Conservation (phyloP, 345 rosid genomes). For the Ricinus communis region DNA sequence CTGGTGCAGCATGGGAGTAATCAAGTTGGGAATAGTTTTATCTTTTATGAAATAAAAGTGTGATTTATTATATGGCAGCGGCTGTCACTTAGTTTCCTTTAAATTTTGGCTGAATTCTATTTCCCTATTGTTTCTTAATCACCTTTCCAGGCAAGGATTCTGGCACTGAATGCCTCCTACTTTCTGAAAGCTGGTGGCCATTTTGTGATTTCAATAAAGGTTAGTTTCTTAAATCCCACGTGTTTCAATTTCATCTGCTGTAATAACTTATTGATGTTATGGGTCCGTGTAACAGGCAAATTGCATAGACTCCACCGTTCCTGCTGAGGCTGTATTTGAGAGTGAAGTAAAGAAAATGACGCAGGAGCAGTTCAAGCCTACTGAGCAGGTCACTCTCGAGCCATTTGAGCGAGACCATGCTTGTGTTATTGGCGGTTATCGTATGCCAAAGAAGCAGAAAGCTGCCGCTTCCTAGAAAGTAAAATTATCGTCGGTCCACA, state of each 20-base stretch:
- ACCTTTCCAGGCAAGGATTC: constrained; percentile 72
- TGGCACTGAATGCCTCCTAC: constrained; percentile 81
- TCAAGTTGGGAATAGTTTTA: too few species aligned
- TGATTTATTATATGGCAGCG: too few species aligned
- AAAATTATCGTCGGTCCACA: not conserved
- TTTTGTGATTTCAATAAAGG: constrained; percentile 99
- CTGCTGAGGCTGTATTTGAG: constrained; percentile 81
- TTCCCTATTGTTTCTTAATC: not conserved
- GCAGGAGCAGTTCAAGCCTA: constrained; percentile 83
- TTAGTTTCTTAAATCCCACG: constrained; percentile 22
- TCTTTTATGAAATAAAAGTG: not conserved
- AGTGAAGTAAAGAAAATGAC: constrained; percentile 85
- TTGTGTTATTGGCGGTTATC: constrained; percentile 84
- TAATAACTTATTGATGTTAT: not conserved
- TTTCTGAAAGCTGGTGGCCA: constrained; percentile 94
- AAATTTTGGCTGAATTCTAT: not conserved
- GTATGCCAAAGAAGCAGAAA: constrained; percentile 83
- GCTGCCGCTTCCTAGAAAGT: constrained; percentile 17
- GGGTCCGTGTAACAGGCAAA: constrained; percentile 52
- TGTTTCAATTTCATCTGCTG: not conserved
- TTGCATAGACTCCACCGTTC: constrained; percentile 87
- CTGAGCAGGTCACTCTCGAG: constrained; percentile 88
- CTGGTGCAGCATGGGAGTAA: not conserved
- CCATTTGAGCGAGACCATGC: constrained; percentile 98
- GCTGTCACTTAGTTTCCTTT: not conserved